Conservation (phyloP, 495 filamentous ascomycete genomes). For the Penicillium bialowiezense region DNA sequence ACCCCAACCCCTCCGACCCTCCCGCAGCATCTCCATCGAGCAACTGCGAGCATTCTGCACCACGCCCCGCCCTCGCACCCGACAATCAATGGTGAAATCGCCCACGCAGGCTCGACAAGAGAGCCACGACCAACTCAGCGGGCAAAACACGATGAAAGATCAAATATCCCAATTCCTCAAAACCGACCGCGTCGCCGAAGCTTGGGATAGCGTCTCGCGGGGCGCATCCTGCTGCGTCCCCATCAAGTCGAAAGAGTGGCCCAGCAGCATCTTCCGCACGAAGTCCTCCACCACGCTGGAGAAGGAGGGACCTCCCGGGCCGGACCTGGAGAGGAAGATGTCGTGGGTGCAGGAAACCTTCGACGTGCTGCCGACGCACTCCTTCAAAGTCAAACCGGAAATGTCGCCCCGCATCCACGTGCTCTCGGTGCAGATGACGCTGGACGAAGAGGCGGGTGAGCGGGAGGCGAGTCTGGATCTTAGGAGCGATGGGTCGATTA, state of each 20-base stretch:
- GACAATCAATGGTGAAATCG: constrained; percentile 11
- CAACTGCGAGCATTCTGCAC: constrained; percentile 24
- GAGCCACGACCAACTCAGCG: constrained; percentile 5
- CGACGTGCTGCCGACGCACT: constrained; percentile 34
- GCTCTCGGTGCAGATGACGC: constrained; percentile 27
- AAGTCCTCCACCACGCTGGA: constrained; percentile 21
- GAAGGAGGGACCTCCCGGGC: constrained; percentile 10
- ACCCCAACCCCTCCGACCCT: constrained; percentile 22
- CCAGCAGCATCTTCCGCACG: constrained; percentile 34
- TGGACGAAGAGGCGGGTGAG: constrained; percentile 22
- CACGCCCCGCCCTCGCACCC: constrained; percentile 17
- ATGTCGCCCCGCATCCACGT: constrained; percentile 35
- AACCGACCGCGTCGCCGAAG: constrained; percentile 38
- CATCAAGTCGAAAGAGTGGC: constrained; percentile 27
- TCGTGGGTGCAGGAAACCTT: constrained; percentile 31
- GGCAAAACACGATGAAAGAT: constrained; percentile 32
- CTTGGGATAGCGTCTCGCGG: constrained; percentile 32
- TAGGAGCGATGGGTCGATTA: constrained; percentile 31
- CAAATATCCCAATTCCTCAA: constrained; percentile 41
- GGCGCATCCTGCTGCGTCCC: constrained; percentile 13
- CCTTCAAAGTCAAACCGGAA: constrained; percentile 30
- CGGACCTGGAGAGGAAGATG: constrained; percentile 27
- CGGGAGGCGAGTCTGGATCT: constrained; percentile 3
- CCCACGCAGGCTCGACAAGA: constrained; percentile 11
- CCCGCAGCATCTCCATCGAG: constrained; percentile 29